Percentiles rank a stretch among this genome's conserved stretches.
These are phyloP conservation scores for Gymnopilus junonius DNA, from an alignment of 768 basidiomycete species.

Conservation along the genomic window DNA sequence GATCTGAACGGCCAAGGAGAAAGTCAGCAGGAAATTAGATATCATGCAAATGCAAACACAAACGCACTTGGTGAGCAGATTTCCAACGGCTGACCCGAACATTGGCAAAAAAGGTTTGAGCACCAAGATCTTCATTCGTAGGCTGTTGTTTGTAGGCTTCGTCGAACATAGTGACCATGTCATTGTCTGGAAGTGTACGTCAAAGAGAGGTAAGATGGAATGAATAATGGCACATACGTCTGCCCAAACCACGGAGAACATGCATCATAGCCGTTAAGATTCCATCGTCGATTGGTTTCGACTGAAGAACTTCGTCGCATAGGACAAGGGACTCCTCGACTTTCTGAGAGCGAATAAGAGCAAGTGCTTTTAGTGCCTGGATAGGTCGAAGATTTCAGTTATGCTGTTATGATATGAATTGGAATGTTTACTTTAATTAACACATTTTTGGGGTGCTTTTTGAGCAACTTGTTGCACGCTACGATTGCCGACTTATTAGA, in stretches of 20 bases:
- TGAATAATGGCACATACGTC: constrained; percentile 43
- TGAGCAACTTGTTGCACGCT: constrained; percentile 84
- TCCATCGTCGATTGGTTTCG: constrained; percentile 74
- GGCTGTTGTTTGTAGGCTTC: constrained; percentile 85
- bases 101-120: constrained; percentile 86
- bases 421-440: constrained; percentile 65
- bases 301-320: constrained; percentile 79
- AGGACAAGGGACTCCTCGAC: constrained; percentile 80
- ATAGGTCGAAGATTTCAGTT: neutral
- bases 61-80: constrained; percentile 74
- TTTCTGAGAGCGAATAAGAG: constrained; percentile 83
- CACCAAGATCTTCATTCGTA: constrained; percentile 79
- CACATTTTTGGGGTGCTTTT: constrained; percentile 78
- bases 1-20: constrained; percentile 47
- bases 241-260: constrained; percentile 77
- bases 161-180: constrained; percentile 85
- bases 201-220: neutral
- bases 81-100: constrained; percentile 84
- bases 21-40: neutral
- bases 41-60: neutral
- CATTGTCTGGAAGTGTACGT: constrained; percentile 52
- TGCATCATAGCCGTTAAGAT: constrained; percentile 84
- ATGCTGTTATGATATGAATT: neutral
- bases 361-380: constrained; percentile 84
- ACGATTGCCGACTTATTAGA: constrained; percentile 88